These are phyloP conservation scores for Rhododendron vialii DNA, from an alignment of 148 eudicot species.

Conservation along the genomic window DNA sequence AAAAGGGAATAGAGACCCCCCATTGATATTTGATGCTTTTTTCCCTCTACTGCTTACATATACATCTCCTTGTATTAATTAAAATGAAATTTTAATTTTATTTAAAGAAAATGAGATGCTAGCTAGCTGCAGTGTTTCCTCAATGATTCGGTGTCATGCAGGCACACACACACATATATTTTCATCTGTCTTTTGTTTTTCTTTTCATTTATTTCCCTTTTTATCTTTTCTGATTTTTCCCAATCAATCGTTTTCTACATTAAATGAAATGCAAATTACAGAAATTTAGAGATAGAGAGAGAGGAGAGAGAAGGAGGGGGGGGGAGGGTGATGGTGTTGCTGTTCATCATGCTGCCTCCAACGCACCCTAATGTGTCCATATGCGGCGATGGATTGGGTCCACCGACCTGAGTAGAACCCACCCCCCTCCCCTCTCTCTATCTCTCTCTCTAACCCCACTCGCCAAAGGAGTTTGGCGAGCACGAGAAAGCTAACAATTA, in stretches of 20 bases:
- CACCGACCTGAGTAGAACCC: slow-evolving; percentile 16
- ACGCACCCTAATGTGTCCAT: slow-evolving; percentile 37
- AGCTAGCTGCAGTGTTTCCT: slow-evolving; percentile 1
- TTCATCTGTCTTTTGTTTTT: background rate
- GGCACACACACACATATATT: slow-evolving; percentile 3
- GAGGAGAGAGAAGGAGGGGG: background rate
- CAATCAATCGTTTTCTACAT: background rate
- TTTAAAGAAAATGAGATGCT: background rate
- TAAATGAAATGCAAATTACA: slow-evolving; percentile 3
- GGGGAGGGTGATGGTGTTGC: slow-evolving; percentile 3
- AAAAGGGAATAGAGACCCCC: background rate
- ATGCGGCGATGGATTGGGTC: slow-evolving; percentile 34
- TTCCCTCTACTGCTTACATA: background rate
- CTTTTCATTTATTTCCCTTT: background rate
- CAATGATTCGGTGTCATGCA: slow-evolving; percentile 20
- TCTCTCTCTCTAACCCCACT: slow-evolving; percentile 14
- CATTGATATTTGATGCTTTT: slow-evolving; percentile 3
- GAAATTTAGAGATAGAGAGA: background rate
- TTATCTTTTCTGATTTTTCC: background rate
- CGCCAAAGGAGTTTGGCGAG: too few species aligned
- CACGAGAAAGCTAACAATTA: too few species aligned
- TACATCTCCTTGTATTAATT: slow-evolving; percentile 7
- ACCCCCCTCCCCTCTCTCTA: background rate
- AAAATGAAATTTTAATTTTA: background rate
- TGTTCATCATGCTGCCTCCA: slow-evolving; percentile 20